Conservation (phyloP, 2,329 filamentous ascomycete species). For the Pyrenochaeta sp. region DNA sequence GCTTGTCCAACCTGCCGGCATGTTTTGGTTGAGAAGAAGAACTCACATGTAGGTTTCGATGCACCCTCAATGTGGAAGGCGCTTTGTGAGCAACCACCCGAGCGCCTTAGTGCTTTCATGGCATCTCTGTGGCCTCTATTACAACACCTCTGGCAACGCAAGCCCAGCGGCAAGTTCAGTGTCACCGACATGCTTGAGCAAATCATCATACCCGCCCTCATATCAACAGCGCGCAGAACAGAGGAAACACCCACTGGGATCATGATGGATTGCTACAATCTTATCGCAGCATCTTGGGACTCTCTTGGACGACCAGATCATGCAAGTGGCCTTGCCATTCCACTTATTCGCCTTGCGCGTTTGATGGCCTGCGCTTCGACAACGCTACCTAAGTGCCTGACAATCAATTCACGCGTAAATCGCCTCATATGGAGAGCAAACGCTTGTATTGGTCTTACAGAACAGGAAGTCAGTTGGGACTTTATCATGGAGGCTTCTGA, state of each 20-base stretch:
- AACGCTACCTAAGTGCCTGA: conserved; percentile 34
- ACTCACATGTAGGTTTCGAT: conserved; percentile 22
- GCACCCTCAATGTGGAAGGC: conserved; percentile 35
- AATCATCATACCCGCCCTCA: conserved; percentile 33
- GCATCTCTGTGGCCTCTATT: conserved; percentile 28
- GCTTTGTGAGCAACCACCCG: conserved; percentile 31
- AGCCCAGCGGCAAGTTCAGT: conserved; percentile 25
- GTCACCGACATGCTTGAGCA: conserved; percentile 27
- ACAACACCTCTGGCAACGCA: conserved; percentile 26
- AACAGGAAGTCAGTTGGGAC: conserved; percentile 31
- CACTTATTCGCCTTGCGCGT: conserved; percentile 39
- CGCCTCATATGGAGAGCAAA: conserved; percentile 42
- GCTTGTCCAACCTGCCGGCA: conserved; percentile 41
- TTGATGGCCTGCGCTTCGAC: conserved; percentile 35
- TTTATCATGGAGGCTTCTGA: conserved; percentile 29
- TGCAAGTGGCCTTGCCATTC: conserved; percentile 35
- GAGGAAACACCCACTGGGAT: too few species aligned
- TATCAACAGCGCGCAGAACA: conserved; percentile 6
- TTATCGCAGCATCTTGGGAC: conserved; percentile 35
- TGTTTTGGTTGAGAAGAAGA: conserved; percentile 22
- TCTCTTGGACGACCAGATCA: conserved; percentile 33
- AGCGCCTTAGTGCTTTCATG: conserved; percentile 30
- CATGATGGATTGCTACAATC: conserved; percentile 33
- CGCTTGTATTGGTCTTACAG: conserved; percentile 25
- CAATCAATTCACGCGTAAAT: conserved; percentile 28